These are phyloP conservation scores for Chalara sp. DNA, from an alignment of 2,329 filamentous ascomycete species.

Conservation along the genomic window DNA sequence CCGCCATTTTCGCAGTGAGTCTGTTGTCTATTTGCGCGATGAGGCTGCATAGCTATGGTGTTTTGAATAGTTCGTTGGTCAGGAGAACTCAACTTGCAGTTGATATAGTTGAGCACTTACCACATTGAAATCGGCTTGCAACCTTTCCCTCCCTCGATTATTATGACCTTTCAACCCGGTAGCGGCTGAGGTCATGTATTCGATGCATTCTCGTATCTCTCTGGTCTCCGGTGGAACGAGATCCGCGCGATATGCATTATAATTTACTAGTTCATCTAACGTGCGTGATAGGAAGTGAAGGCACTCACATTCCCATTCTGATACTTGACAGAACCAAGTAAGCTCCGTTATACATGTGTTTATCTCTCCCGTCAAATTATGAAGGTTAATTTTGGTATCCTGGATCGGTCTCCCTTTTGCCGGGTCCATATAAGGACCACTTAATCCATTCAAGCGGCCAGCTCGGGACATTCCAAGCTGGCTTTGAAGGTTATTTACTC, in stretches of 20 bases:
- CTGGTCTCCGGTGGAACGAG: background rate
- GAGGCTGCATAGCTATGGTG: background rate
- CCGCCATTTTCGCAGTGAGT: background rate
- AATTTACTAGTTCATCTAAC: background rate
- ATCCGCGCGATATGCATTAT: background rate
- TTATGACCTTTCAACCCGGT: background rate
- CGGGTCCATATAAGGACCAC: background rate
- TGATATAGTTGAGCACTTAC: background rate
- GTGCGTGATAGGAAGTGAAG: background rate
- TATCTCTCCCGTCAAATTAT: background rate
- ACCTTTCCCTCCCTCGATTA: background rate
- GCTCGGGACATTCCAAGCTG: background rate
- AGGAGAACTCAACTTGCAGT: background rate
- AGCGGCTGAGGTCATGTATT: background rate
- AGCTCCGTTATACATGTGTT: background rate
- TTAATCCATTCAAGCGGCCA: background rate
- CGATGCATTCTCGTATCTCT: conserved; percentile 1
- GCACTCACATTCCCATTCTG: background rate
- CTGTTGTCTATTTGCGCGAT: background rate
- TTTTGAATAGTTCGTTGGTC: background rate
- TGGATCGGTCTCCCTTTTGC: background rate
- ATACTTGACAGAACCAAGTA: background rate
- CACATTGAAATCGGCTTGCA: background rate
- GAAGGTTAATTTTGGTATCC: background rate
- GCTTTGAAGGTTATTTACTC: background rate